Evolutionary conservation across 805 yeast species (phyloP), one percentile per base, ranked within the genome.

Genomic region (Sungouiozyma intestinalis): DNA sequence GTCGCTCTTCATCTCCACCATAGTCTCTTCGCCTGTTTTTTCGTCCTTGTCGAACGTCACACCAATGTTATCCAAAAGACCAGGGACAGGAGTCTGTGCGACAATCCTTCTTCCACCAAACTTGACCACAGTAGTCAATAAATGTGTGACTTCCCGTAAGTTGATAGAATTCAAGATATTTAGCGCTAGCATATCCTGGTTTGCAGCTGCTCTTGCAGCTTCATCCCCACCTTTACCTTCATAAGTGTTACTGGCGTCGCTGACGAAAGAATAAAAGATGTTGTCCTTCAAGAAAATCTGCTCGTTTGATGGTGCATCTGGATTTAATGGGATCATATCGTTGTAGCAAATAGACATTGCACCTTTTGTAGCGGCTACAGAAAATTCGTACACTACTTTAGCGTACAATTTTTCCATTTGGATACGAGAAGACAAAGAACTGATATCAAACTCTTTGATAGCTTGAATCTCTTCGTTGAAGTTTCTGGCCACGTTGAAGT

Each of bases 11-110:
- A 63, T 51, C 44, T 69, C 62, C 45, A 59, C 66, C 32, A 62
- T 53, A 15, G 58, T 60, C 39, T 66, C 72, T 33, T 62, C 64
- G 20, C 65, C 68, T 21, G 67, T 65, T 33, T 64, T 72, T 34
- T 62, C 67, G 38, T 69, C 70, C 33, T 63, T 66, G 37, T 57
- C 58, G 21, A 55, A 55, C 33, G 57, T 60, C 16, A 67, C 59
- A 43, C 73, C 71, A 54, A 65, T 53, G 9, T 66, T 64, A 8
- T 62, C 51, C 43, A 67, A 65, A 33, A 70, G 58, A 45, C 97
- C 97, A 14, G 98, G 98, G 36, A 90, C 94, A 11, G 96, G 95
- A 13, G 95, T 85, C 67, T 90, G 97, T 60, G 94, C 85, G 33
- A 90, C 73, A 32, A 90, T 69, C 61, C 97, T 76, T 54, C 77